Evolutionary conservation across 352 stramenopile genomes (phyloP).

Genomic region (Phytophthora ohioensis): DNA sequence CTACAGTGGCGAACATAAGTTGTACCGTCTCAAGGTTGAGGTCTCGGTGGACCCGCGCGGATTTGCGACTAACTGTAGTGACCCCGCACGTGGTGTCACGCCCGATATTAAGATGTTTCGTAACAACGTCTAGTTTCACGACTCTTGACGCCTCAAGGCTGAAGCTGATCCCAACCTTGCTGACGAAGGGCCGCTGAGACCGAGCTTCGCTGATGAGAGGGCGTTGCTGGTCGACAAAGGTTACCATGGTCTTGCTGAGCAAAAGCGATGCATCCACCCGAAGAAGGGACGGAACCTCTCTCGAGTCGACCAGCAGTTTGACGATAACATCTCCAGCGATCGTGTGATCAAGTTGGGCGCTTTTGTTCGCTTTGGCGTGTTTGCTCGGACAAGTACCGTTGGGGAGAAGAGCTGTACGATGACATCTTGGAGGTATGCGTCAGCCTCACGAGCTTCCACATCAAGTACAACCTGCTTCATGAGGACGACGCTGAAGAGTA

Average conservation of each 20-base stretch:
- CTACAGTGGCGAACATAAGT: neutral
- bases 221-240: conserved; percentile 5
- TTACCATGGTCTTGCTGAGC: conserved; percentile 2
- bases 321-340: conserved; percentile 4
- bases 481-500: neutral
- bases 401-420: neutral
- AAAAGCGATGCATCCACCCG: conserved; percentile 9
- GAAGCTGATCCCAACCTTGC: neutral
- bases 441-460: neutral
- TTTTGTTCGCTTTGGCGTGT: conserved; percentile 8
- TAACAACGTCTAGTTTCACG: conserved; percentile 1
- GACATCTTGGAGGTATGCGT: conserved; percentile 9
- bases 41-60: neutral
- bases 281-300: neutral
- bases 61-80: neutral
- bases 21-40: conserved; percentile 9
- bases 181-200: neutral
- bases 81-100: neutral
- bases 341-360: conserved; percentile 9
- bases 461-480: neutral
- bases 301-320: neutral
- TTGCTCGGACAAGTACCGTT: conserved; percentile 8
- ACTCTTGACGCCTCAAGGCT: neutral
- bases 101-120: conserved; percentile 12
- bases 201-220: neutral